Evolutionary conservation across 306 rosid genomes (phyloP), one percentile per base, ranked within the genome.

Genomic region (Vigna unguiculata): DNA sequence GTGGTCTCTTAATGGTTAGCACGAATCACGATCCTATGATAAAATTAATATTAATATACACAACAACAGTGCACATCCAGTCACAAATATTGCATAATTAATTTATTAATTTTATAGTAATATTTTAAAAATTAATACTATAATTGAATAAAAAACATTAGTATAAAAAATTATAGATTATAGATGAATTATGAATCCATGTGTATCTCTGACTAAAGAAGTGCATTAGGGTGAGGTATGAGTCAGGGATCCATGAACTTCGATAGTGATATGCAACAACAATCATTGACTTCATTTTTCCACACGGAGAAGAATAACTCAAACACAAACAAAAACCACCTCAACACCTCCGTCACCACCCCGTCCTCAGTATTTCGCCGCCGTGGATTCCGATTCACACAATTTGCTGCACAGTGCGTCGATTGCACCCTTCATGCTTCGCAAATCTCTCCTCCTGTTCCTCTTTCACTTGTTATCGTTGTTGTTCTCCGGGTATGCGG

Each of bases 381-480:
- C 13, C 34, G 62, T 55, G 34, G 62, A 55, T 55, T 5, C 34
- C 16, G 62, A 22, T 55, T 1, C 40, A 25, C n/a, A 22, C 9
- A 24, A 12, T 22, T 24, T 21, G 61, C 32, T 6, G 22, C 32
- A 22, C 30, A 20, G 30, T 54, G 61, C 28, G 20, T 20, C 30
- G 6, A 25, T 59, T 59, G 66, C 66, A 59, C 66, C 66, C 41
- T 10, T 55, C 19, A 91, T 91, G 97, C 92, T 88, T 91, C 91
- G 45, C 68, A 74, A 66, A 81, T 82, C 85, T 67, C 1, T 71
- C 76, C 41, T 81, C 71, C 47, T 69, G 3, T 28, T 59, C 62
- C 38, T 78, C 28, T 28, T 86, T 59, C 72, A 78, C 17, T 34
- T 57, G 48, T 9, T 75, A 20, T n/a, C 57, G 34, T 41, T 41